Evolutionary conservation across 805 yeast species (phyloP).

Genomic region (Brettanomyces nanus): DNA sequence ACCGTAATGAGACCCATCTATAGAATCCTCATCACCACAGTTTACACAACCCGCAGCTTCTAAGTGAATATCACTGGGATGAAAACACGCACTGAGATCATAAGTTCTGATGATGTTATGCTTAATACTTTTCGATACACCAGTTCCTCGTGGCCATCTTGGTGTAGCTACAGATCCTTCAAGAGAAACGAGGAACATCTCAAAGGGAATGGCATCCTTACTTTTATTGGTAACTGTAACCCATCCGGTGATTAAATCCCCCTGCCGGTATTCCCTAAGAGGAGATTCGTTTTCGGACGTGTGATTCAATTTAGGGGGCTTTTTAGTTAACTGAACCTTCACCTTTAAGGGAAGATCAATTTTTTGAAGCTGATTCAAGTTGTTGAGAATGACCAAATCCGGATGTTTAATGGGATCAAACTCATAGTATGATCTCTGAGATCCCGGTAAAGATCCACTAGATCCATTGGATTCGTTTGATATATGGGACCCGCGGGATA

Average conservation of each 20-base stretch:
- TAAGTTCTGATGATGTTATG: constrained; percentile 37
- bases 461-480: neutral
- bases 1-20: constrained; percentile 27
- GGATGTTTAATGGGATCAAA: constrained; percentile 16
- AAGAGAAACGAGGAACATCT: constrained; percentile 51
- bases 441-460: neutral
- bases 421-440: constrained; percentile 3
- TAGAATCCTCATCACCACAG: constrained; percentile 9
- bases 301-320: constrained; percentile 26
- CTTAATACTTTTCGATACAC: constrained; percentile 10
- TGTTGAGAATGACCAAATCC: constrained; percentile 20
- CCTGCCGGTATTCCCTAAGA: constrained; percentile 52
- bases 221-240: constrained; percentile 35
- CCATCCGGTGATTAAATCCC: constrained; percentile 60
- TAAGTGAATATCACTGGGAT: constrained; percentile 25
- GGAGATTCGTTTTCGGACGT: constrained; percentile 23
- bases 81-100: constrained; percentile 46
- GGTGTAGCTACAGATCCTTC: constrained; percentile 37
- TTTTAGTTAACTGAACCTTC: constrained; percentile 31
- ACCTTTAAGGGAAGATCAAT: constrained; percentile 19
- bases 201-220: constrained; percentile 39
- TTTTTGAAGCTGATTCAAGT: constrained; percentile 17
- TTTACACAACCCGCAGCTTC: constrained; percentile 4
- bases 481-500: too few species aligned
- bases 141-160: constrained; percentile 3